Evolutionary conservation across 2,329 filamentous ascomycete species (phyloP).

Genomic region (Alternaria brassicicola): DNA sequence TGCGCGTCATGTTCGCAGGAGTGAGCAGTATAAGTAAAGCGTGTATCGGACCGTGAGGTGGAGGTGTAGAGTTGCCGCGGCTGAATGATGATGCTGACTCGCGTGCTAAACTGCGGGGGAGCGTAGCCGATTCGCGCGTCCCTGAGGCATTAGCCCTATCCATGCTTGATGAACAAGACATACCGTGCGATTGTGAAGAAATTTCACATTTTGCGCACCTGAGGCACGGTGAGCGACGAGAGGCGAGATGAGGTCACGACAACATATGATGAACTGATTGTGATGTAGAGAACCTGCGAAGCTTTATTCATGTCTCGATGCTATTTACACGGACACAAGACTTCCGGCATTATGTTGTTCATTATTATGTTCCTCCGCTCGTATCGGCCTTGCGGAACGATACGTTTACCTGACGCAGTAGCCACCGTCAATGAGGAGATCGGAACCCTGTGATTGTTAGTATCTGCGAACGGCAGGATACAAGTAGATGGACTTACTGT

Average conservation of each 20-base stretch:
- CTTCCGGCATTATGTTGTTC: constrained; percentile 20
- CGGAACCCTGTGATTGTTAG: constrained; percentile 55
- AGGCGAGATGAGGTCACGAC: not conserved
- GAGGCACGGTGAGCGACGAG: not conserved
- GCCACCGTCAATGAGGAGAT: constrained; percentile 78
- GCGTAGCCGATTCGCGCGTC: constrained; percentile 3
- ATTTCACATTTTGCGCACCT: not conserved
- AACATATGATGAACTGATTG: not conserved
- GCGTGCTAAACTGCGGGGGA: constrained; percentile 7
- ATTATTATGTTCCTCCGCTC: constrained; percentile 19
- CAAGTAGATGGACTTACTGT: constrained; percentile 57
- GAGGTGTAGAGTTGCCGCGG: constrained; percentile 22
- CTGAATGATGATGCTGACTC: constrained; percentile 6
- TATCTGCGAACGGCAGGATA: not conserved
- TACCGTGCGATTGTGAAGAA: not conserved
- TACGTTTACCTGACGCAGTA: constrained; percentile 58
- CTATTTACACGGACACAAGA: constrained; percentile 18
- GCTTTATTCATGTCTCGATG: constrained; percentile 26
- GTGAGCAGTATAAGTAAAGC: not conserved
- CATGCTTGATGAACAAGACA: no score
- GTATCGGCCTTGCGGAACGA: constrained; percentile 21
- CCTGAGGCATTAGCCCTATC: not conserved
- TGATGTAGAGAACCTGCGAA: constrained; percentile 11
- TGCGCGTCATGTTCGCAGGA: not conserved
- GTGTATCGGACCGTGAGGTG: not conserved